Base-by-base conservation (phyloP, 441 rosid genomes). In the Daphne laureola region DNA sequence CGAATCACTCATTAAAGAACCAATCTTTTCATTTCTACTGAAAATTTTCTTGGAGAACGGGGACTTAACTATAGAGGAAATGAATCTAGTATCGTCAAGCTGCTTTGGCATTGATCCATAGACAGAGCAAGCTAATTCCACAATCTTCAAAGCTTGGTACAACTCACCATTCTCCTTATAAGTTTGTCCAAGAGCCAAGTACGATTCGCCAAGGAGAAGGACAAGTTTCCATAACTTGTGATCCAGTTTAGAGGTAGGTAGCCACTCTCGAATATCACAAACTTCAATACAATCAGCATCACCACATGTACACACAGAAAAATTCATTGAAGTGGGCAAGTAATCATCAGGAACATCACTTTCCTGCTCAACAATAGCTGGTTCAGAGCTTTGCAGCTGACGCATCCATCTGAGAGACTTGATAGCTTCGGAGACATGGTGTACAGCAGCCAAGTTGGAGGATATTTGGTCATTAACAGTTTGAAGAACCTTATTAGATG, bases 101-200 rank as follows among this genome's bases (percentile, higher is more conserved):
- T 88, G 76, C 54, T 76, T 84, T 49, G 98, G 98, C 98, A 92
- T 92, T 51, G 98, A 92, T 64, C 98, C 96, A 64, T 92, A 92
- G 38, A 86, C 60, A 31, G 88, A 78, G 69, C 91, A 82, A 3
- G 98, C 96, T 59, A 92, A 69, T 58, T 88, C 91, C 43, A 92
- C 86, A 40, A 83, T 86, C 77, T 77, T 78, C 67, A 92, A 65
- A 61, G 94, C 81, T 69, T 80, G 93, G 68, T 76, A 81, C 84
- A 92, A 78, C 64, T 86, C 87, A 51, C 78, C 80, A 68, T 76
- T 91, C 64, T 88, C 95, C 72, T 78, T 82, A 67, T 84, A 84
- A 53, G 96, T 83, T 71, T 84, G 89, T 47, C 84, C 98, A 12
- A 92, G 78, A 35, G 95, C 87, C 69, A 92, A 61, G 68, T 92